Evolutionary conservation across 352 stramenopile species (phyloP), one percentile per base, ranked within the genome.

Genomic region (Phytophthora fragariae): DNA sequence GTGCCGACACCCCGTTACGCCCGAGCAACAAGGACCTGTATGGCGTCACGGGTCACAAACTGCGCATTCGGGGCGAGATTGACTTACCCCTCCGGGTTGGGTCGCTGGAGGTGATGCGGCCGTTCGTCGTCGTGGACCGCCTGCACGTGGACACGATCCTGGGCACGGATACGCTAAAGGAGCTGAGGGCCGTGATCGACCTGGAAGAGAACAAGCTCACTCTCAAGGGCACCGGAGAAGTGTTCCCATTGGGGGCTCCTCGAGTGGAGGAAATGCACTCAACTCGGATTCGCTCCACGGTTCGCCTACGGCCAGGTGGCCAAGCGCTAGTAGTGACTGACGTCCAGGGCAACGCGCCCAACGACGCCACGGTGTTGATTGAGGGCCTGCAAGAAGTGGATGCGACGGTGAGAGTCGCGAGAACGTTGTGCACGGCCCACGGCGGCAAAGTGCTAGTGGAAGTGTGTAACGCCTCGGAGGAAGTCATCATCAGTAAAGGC

Each of bases 381-480:
- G 59, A 65, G 27, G 59, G 47, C 1, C 14, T 50, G 11, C 5
- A 21, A 1, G 46, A 19, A 0, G n/a, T 65, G 4, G 8, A 29
- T 46, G 19, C 35, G 1, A 62, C 39, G 7, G 19, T 58, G 29
- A 12, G 31, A 0, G n/a, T 65, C 0, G 47, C 59, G 2, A 2
- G 47, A 24, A 57, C 59, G 59, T 29, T 65, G 8, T 57, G 47
- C 15, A 58, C 46, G 5, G 46, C 52, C 4, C 27, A 41, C 0
- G 31, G 35, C 0, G 46, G 59, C 15, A 12, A 50, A 24, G 46
- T 65, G 17, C 35, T 58, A 5, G 47, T 57, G 0, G 47, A 65
- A 57, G n/a, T 58, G 0, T 65, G 59, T 5, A 65, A 65, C 31
- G 21, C 46, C 1, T 58, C 59, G 2, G 59, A 65, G 1, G 59